These are phyloP conservation scores for Tilletia setariae DNA, from an alignment of 1,284 basidiomycete genomes.

Conservation along the genomic window DNA sequence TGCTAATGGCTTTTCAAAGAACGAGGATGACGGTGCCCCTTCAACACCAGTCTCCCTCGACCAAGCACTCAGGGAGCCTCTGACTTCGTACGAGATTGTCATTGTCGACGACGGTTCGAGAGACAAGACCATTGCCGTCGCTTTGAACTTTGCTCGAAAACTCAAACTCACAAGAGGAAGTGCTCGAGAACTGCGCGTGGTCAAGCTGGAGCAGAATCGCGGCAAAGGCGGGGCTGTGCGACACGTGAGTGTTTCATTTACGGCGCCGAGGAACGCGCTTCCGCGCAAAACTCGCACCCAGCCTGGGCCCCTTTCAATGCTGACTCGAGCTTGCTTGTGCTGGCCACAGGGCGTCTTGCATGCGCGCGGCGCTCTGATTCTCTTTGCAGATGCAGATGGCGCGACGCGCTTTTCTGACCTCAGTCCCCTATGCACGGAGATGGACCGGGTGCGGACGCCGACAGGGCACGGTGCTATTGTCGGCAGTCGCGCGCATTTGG, in stretches of 20 bases:
- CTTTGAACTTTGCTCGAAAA: slow-evolving; percentile 66
- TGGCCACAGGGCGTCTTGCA: slow-evolving; percentile 59
- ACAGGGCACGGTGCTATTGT: slow-evolving; percentile 66
- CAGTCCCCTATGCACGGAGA: slow-evolving; percentile 67
- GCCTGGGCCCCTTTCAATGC: too few species aligned
- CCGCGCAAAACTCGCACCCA: neutral
- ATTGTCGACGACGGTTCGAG: slow-evolving; percentile 84
- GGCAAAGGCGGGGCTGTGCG: slow-evolving; percentile 89
- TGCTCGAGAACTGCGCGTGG: slow-evolving; percentile 64
- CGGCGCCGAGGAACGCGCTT: neutral
- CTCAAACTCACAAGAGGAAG: slow-evolving; percentile 51
- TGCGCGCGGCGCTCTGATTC: slow-evolving; percentile 69
- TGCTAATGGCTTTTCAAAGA: neutral
- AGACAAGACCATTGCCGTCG: slow-evolving; percentile 69
- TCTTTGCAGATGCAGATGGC: slow-evolving; percentile 92
- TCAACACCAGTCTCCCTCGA: slow-evolving; percentile 17
- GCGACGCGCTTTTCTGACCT: slow-evolving; percentile 81
- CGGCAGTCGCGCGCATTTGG: slow-evolving; percentile 85
- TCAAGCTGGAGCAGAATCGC: slow-evolving; percentile 73
- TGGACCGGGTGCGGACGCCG: slow-evolving; percentile 55
- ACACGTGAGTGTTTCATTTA: slow-evolving; percentile 61
- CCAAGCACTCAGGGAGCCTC: slow-evolving; percentile 5
- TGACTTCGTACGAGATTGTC: slow-evolving; percentile 66
- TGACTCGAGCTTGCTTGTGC: too few species aligned
- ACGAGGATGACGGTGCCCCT: slow-evolving; percentile 21